Evolutionary conservation across 768 basidiomycete genomes (phyloP).

Genomic region (Suillus subalutaceus): DNA sequence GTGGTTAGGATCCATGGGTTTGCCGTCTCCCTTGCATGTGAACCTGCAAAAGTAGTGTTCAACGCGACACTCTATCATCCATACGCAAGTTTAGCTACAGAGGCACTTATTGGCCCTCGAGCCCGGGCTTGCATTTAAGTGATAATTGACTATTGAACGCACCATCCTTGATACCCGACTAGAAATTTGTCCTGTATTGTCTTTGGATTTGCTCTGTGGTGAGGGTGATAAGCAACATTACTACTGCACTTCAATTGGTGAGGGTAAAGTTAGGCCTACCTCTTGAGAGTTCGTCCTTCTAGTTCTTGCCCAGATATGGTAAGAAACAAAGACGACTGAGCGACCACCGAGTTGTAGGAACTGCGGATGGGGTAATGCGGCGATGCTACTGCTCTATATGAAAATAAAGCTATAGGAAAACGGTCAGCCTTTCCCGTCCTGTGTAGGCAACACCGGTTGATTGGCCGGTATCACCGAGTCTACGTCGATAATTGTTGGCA

Average conservation of each 20-base stretch:
- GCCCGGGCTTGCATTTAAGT: background rate
- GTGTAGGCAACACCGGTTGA: too few species aligned
- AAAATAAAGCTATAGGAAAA: too few species aligned
- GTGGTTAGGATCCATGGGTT: slow-evolving; percentile 68
- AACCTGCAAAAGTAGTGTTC: slow-evolving; percentile 51
- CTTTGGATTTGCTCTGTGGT: slow-evolving; percentile 61
- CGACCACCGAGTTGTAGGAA: background rate
- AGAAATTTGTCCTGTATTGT: slow-evolving; percentile 85
- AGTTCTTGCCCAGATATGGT: slow-evolving; percentile 7
- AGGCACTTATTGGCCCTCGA: background rate
- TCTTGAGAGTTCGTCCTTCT: slow-evolving; percentile 14
- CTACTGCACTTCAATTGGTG: background rate
- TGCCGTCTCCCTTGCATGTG: slow-evolving; percentile 71
- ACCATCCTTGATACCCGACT: slow-evolving; percentile 91
- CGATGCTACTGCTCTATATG: background rate
- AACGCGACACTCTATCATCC: background rate
- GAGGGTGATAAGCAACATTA: background rate
- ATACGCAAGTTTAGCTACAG: background rate
- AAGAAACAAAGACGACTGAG: background rate
- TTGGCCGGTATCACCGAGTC: too few species aligned
- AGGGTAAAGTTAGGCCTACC: slow-evolving; percentile 8
- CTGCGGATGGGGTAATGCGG: background rate
- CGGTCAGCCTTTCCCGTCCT: too few species aligned
- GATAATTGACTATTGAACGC: slow-evolving; percentile 19
- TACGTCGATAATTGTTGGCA: too few species aligned